A percentile compares a stretch with the other conserved stretches of the same genome.
phyloP scores from a whole-genome alignment of 306 rosid species.

The Lupinus albus region DNA sequence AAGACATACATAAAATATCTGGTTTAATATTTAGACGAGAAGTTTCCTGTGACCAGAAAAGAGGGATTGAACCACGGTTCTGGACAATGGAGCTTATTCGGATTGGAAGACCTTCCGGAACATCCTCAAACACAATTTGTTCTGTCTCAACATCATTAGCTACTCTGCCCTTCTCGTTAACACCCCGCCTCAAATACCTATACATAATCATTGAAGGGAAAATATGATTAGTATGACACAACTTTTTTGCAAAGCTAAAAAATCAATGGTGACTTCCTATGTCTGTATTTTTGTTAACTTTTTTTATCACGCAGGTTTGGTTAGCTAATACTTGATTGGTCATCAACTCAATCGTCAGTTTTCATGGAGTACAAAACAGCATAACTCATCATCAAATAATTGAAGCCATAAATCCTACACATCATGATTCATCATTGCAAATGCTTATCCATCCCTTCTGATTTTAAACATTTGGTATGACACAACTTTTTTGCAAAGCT shows the following conservation, averaged over 20 bases:
- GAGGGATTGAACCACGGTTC: conserved; percentile 97
- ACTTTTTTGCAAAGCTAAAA: too few species aligned
- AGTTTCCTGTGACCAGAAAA: conserved; percentile 97
- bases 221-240: too few species aligned
- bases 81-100: conserved; percentile 89
- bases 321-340: too few species aligned
- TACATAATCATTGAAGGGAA: conserved; percentile 10
- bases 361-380: too few species aligned
- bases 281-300: too few species aligned
- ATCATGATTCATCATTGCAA: conserved; percentile 18
- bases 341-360: too few species aligned
- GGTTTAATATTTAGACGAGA: conserved; percentile 88
- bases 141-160: conserved; percentile 99
- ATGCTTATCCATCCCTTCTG: conserved; percentile 25
- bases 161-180: conserved; percentile 92
- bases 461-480: background rate
- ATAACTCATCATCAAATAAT: background rate
- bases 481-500: too few species aligned
- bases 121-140: conserved; percentile 77
- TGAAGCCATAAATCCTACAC: conserved; percentile 15
- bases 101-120: conserved; percentile 62
- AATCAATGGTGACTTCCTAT: too few species aligned
- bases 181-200: conserved; percentile 92
- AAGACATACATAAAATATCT: conserved; percentile 73
- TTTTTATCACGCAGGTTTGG: too few species aligned